Evolutionary conservation across 176 grass and related monocot species (phyloP).

Genomic region (Triticum aestivum): IWGSC_CS_RefSeq_v2.1 NC_057812.1:96121466-96121965

Average conservation of each 20-base stretch:
- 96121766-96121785: conserved; percentile 87
- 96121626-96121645: conserved; percentile 10
- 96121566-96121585: conserved; percentile 3
- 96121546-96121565: background rate
- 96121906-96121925: too few relatives aligned
- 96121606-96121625: background rate
- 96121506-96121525: conserved; percentile 52
- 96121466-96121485: conserved; percentile 35
- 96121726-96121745: conserved; percentile 82
- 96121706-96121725: conserved; percentile 67
- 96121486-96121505: conserved; percentile 51
- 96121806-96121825: conserved; percentile 76
- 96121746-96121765: conserved; percentile 77
- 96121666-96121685: background rate
- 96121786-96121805: conserved; percentile 62
- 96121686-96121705: conserved; percentile 43
- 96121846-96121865: conserved; percentile 27
- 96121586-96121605: background rate
- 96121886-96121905: background rate
- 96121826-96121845: conserved; percentile 67
- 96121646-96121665: background rate
- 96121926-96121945: background rate
- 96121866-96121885: background rate
- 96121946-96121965: background rate
- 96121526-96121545: conserved; percentile 52